These are phyloP conservation scores for Ogataea populi-albae DNA, from an alignment of 805 yeast genomes.

Conservation along the genomic window DNA sequence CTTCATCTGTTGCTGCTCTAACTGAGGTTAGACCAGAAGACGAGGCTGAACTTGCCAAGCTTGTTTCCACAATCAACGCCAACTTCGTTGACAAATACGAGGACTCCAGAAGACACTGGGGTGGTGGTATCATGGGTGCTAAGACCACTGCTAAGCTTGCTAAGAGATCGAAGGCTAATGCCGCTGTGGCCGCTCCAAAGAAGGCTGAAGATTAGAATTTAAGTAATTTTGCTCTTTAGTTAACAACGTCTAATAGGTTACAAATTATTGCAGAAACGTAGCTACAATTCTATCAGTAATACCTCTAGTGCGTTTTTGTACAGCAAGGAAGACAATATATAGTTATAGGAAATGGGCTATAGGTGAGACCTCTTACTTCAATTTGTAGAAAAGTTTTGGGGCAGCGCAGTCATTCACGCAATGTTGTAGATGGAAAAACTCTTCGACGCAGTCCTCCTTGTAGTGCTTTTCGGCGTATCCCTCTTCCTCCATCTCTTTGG, in stretches of 20 bases:
- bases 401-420: conserved; percentile 89
- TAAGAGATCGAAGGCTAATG: conserved; percentile 59
- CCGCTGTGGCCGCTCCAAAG: conserved; percentile 57
- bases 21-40: conserved; percentile 94
- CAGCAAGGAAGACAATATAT: too few species aligned
- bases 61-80: conserved; percentile 88
- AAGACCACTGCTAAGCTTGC: conserved; percentile 85
- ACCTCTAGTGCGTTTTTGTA: too few species aligned
- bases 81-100: conserved; percentile 94
- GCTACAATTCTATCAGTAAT: too few species aligned
- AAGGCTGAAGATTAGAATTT: too few species aligned
- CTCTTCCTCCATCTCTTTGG: conserved; percentile 79
- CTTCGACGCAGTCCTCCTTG: conserved; percentile 98
- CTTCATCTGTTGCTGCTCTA: conserved; percentile 94
- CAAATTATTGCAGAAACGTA: too few species aligned
- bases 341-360: too few species aligned
- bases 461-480: conserved; percentile 74
- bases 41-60: conserved; percentile 90
- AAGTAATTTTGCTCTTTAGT: too few species aligned
- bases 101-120: conserved; percentile 98
- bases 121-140: conserved; percentile 98
- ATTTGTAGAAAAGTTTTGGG: conserved; percentile 82
- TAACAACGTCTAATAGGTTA: too few species aligned
- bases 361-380: too few species aligned
- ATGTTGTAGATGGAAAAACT: conserved; percentile 95